Base-by-base conservation (phyloP, 148 eudicot species). In the Camellia japonica region DNA sequence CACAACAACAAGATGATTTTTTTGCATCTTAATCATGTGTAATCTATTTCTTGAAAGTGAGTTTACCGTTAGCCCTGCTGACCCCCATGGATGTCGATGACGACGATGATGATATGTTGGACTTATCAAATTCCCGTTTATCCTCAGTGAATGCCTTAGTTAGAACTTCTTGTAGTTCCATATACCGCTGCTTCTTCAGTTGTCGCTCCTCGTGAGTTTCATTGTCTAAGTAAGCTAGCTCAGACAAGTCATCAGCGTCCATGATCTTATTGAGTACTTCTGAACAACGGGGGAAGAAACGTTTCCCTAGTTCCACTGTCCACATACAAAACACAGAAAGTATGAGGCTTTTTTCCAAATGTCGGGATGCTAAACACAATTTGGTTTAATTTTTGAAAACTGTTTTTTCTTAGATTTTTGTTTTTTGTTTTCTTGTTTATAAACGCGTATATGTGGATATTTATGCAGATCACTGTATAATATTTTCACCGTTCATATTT, bases 271-370 rank as follows among this genome's bases (percentile, higher is more conserved):
- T 87, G 2, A 94, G 89, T 49, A 89, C 95, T 20, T 84, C 83
- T 3, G 98, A 93, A 87, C 98, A 94, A 16, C 98, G 91, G 23
- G 98, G 98, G 81, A 94, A 94, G 87, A 84, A 94, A 42, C 93
- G 94, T 82, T 93, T 94, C 78, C 97, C 98, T 5, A 94, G 88
- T 84, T 91, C 92, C 88, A 94, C 98, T 94, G 90, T 56, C 49
- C 74, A 84, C 74, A 84, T 43, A 59, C 9, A 81, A 64, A 74
- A 18, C 13, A 49, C 73, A 47, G 18, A 54, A 46, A 52, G 30
- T 0, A 70, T 18, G 74, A 20, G 15, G 58, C 23, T 70, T 49
- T 47, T 3, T 70, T 2, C 13, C 47, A 73, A 6, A 52, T 73
- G 49, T 73, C 16, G 7, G 13, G 43, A 56, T n/a, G 49, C 42